Evolutionary conservation across 78 protist genomes (phyloP).

Genomic region (Dictyostelium firmibasis): DNA sequence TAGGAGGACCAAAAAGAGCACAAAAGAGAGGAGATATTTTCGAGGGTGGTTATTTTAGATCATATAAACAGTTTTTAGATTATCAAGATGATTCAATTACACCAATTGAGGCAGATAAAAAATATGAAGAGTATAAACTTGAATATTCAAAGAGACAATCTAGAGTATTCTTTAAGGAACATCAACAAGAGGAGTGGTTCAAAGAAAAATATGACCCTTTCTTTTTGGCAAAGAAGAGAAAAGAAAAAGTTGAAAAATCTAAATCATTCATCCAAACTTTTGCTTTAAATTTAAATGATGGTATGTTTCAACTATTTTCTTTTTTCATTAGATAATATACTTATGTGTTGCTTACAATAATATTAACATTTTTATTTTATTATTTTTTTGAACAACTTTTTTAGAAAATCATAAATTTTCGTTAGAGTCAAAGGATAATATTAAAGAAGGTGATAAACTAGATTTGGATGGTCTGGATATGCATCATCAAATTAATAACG

Average conservation of each 20-base stretch:
- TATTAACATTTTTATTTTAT: neutral
- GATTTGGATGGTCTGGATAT: conserved; percentile 28
- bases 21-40: conserved; percentile 71
- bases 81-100: conserved; percentile 71
- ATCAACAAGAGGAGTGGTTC: conserved; percentile 70
- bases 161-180: conserved; percentile 66
- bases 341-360: no score
- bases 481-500: neutral
- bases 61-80: conserved; percentile 72
- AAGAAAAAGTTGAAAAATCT: conserved; percentile 60
- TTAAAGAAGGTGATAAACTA: conserved; percentile 56
- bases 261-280: conserved; percentile 6
- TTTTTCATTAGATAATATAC: no score
- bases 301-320: neutral
- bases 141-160: conserved; percentile 60
- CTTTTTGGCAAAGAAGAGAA: conserved; percentile 31
- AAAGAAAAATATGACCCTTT: conserved; percentile 67
- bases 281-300: conserved; percentile 33
- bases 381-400: neutral
- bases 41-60: conserved; percentile 33
- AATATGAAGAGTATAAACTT: conserved; percentile 56
- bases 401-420: conserved; percentile 54
- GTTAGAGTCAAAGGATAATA: conserved; percentile 53
- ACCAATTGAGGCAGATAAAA: conserved; percentile 70
- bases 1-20: conserved; percentile 10